Evolutionary conservation across 2,329 filamentous ascomycete species (phyloP), one percentile per base, ranked within the genome.

Genomic region (Microsporum audouinii): DNA sequence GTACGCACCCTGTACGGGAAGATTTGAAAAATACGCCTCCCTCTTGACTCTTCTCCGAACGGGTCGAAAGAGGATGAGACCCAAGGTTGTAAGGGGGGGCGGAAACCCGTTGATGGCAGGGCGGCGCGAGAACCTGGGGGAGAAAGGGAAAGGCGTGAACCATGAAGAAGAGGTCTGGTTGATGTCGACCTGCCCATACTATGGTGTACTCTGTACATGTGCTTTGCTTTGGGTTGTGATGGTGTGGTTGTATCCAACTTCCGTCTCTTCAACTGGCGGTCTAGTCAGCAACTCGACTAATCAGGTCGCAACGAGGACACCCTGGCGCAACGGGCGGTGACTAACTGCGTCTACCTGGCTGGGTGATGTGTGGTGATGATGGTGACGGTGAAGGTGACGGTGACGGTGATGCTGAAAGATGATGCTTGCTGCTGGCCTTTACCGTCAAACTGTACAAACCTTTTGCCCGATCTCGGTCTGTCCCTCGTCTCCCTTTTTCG

Each of bases 271-370:
- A 36, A 55, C 51, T 55, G 51, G 51, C 51, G 51, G 51, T 55
- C 51, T 55, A 17, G 51, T 55, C 51, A 55, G 51, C 51, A 14
- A 14, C 33, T 55, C 33, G 51, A 55, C 51, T 34, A 34, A 55
- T 55, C 51, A 55, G 14, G 23, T 27, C 45, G 12, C 10, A 8
- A 31, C 7, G 45, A 51, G 31, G 45, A 8, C 23, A 53, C 8
- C 51, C 51, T 36, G 33, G 51, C 51, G 31, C 51, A 55, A 55
- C 51, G 51, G 51, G 51, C 51, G 51, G 51, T 55, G 51, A 55
- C 51, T 55, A 34, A 55, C 45, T 29, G 45, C 23, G 27, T 51
- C 23, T 51, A 29, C 23, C 23, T 51, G 23, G 27, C 27, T 51
- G 45, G 45, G 45, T 55, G 45, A 51, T 43, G 39, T 5, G 34